phyloP scores from a whole-genome alignment of 345 rosid species.

The Lepidium aucheri region DNA sequence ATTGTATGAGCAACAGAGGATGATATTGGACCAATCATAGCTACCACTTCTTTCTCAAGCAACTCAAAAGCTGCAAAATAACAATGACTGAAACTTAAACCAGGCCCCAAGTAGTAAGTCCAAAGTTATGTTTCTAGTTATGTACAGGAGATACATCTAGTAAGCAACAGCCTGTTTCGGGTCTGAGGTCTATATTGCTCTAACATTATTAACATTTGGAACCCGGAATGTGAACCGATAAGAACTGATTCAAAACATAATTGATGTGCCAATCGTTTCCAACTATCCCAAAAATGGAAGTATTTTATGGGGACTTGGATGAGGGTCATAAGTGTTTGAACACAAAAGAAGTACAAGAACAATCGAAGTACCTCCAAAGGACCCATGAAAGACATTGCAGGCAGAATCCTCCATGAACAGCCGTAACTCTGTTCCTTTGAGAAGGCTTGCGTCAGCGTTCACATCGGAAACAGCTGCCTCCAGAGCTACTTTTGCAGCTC shows the following conservation, averaged over 20 bases:
- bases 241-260: not conserved
- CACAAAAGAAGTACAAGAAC: not conserved
- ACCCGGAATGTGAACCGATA: not conserved
- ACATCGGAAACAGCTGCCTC: conserved; percentile 58
- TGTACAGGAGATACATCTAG: not conserved
- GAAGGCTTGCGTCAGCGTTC: conserved; percentile 42
- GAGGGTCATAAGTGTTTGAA: not conserved
- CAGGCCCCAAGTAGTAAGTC: not conserved
- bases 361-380: conserved; percentile 44
- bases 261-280: not conserved
- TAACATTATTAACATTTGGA: not conserved
- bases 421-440: conserved; percentile 44
- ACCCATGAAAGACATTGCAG: conserved; percentile 65
- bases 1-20: conserved; percentile 70
- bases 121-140: not conserved
- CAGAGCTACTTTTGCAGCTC: conserved; percentile 65
- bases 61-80: conserved; percentile 54
- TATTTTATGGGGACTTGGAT: not conserved
- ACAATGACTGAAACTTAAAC: conserved; percentile 1
- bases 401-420: conserved; percentile 39
- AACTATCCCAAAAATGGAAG: not conserved
- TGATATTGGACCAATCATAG: conserved; percentile 73
- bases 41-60: conserved; percentile 54
- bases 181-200: not conserved
- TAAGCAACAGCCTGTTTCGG: not conserved